phyloP scores from a whole-genome alignment of 257 asterid genomes.

The Scutellaria baicalensis region DNA sequence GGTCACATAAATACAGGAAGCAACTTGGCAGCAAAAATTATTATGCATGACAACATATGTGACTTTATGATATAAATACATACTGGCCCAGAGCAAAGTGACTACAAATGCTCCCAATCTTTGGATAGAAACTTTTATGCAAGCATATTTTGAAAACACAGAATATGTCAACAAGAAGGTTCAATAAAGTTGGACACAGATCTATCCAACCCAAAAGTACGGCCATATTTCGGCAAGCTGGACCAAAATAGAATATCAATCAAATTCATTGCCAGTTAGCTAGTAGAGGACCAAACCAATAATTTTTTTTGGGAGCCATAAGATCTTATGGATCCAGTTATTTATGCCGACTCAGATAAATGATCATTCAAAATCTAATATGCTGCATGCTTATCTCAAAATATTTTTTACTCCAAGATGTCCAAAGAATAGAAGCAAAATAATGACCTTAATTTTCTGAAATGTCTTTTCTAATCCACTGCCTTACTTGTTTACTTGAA shows the following conservation, averaged over 20 bases:
- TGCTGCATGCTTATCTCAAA: background rate
- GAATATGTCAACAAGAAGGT: no score
- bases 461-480: constrained; percentile 57
- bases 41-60: no score
- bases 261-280: background rate
- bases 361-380: background rate
- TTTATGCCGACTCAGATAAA: background rate
- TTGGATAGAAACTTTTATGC: no score
- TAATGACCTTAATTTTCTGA: constrained; percentile 1
- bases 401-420: background rate
- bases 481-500: constrained; percentile 52
- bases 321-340: background rate
- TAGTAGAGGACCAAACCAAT: background rate
- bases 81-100: no score
- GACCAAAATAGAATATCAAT: background rate
- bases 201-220: no score
- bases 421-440: background rate
- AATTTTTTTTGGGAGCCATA: background rate
- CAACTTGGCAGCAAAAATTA: no score
- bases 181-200: no score
- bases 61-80: no score
- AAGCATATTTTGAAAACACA: no score
- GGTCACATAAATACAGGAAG: no score
- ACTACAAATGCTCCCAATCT: no score
- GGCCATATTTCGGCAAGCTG: no score